Evolutionary conservation across 257 asterid genomes (phyloP), one percentile per base, ranked within the genome.

Genomic region (Rhazya stricta): DNA sequence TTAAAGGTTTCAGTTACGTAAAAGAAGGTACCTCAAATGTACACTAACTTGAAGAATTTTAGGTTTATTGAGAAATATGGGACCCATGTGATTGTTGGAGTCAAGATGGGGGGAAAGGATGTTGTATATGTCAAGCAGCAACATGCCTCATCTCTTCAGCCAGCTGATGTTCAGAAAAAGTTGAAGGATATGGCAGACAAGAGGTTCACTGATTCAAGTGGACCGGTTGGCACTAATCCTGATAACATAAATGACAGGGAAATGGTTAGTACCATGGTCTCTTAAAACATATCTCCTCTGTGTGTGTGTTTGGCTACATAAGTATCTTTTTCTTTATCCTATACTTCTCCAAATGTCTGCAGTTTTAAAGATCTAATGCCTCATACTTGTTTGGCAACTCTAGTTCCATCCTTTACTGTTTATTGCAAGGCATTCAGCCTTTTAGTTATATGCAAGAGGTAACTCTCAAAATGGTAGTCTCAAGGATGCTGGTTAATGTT

Each of bases 61-160:
- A 91, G 97, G 84, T 91, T 91, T 73, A 91, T 91, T 69, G 93
- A 87, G 88, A 85, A 83, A 73, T 91, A 84, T 53, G 97, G 97
- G 46, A 91, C 97, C 60, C 97, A 91, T 85, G 85, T 91, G 69
- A 79, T 91, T 80, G 93, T 91, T 83, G 97, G 97, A 71, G 90
- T 88, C 67, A 91, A 91, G 84, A 91, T 91, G 94, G 96, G 96
- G 57, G 96, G 94, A 67, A 90, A 83, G 82, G 95, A 89, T 34
- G 87, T 91, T 78, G 83, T 88, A 70, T 89, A 89, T 82, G 86
- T 86, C 79, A 89, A 89, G 82, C 97, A 91, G 85, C 95, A 81
- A 30, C 73, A 87, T 78, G 79, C 89, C 7, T 91, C 95, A n/a
- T 78, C 84, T 29, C 87, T 89, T 76, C 91, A 88, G 81, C 74